A percentile compares a stretch with the other conserved stretches of the same genome.
Conservation (phyloP, 1,284 basidiomycete genomes). For the Papiliotrema terrestris region DNA sequence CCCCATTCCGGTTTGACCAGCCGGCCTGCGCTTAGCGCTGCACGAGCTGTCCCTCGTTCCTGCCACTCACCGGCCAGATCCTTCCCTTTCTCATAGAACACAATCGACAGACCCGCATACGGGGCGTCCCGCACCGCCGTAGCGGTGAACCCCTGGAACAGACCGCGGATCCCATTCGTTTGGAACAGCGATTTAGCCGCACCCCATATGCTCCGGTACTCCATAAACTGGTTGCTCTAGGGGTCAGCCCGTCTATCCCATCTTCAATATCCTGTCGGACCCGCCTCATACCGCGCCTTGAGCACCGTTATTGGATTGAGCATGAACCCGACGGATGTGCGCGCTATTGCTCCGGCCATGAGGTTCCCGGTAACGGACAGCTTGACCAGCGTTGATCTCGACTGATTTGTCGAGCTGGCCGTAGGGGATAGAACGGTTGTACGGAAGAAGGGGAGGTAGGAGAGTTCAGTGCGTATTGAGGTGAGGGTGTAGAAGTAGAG, state of each 20-base stretch:
- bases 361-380: constrained; percentile 80
- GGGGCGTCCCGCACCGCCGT: constrained; percentile 92
- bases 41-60: too few species aligned
- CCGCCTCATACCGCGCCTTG: constrained; percentile 90
- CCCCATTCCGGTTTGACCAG: constrained; percentile 36
- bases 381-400: constrained; percentile 61
- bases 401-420: not conserved
- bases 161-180: constrained; percentile 67
- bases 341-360: constrained; percentile 78
- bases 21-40: not conserved
- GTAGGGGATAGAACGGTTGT: constrained; percentile 5
- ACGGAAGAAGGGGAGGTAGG: constrained; percentile 30
- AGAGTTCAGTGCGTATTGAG: constrained; percentile 65
- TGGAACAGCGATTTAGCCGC: constrained; percentile 64
- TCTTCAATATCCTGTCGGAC: constrained; percentile 28
- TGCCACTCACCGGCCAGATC: constrained; percentile 58
- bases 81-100: constrained; percentile 85
- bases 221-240: constrained; percentile 71
- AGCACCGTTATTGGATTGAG: constrained; percentile 91
- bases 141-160: constrained; percentile 84
- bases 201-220: constrained; percentile 62
- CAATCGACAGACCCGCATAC: constrained; percentile 89
- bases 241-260: not conserved
- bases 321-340: constrained; percentile 80
- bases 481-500: constrained; percentile 85